Evolutionary conservation across 2,329 filamentous ascomycete genomes (phyloP), one percentile per base, ranked within the genome.

Genomic region (Aspergillus melleus): DNA sequence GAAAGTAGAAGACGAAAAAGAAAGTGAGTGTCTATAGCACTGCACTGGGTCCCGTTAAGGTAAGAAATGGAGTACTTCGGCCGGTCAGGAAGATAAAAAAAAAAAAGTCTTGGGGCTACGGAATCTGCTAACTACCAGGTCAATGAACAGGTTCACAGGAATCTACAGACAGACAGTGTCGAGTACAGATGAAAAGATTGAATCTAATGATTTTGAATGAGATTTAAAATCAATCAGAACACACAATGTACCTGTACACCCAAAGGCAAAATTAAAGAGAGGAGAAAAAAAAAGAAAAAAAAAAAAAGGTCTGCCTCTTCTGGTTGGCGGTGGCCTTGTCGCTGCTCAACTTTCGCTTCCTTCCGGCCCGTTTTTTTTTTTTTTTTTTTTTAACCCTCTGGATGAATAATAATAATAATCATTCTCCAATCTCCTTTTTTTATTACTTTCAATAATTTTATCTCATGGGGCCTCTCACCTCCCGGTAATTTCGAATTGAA

Each of bases 271-370:
- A 19, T 20, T 19, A 39, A 49, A 55, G 56, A 29, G 52, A 20
- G n/a, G n/a, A n/a, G n/a, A 44, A 52, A 39, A 46, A 44, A 49
- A 49, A 49, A 52, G 24, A 9, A 24, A 55, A 44, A n/a, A 46
- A 20, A 44, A 56, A 56, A 20, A 54, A 54, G 62, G 62, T 62
- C 58, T 42, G 24, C n/a, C 51, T 51, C 22, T 49, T 60, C 54
- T 64, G 62, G 62, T 63, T 63, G 60, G 58, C 54, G 47, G 54
- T 57, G 52, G 32, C 29, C 20, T 49, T 59, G 58, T 59, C 57
- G 62, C 30, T 52, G 39, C 52, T 60, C 58, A 53, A 63, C 59
- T 66, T 36, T 36, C 60, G 63, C 64, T 65, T 60, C 62, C 30
- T 64, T 54, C 62, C 57, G 58, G 57, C 60, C 63, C 54, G 58